Percentiles rank a stretch among this genome's conserved stretches.
phyloP scores from a whole-genome alignment of 495 filamentous ascomycete species.

The Aspergillus mulundensis region DNA sequence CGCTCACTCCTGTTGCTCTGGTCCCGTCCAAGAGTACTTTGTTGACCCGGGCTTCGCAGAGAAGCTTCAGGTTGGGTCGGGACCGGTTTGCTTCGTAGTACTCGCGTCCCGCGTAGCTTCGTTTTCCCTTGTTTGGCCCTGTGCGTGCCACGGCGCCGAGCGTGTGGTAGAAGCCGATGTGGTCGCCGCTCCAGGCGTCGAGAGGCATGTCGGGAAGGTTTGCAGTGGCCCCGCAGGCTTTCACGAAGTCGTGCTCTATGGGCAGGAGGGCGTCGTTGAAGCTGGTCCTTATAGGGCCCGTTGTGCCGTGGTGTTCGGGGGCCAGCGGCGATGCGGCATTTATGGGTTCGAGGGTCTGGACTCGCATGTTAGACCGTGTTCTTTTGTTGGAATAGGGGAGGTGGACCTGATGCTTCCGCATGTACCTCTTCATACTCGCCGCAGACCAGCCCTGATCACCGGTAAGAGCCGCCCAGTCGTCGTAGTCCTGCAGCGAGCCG shows the following conservation, averaged over 20 bases:
- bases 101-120: conserved; percentile 47
- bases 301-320: conserved; percentile 23
- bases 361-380: too few relatives aligned
- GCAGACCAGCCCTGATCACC: conserved; percentile 35
- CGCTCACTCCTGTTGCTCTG: conserved; percentile 33
- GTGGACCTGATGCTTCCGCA: conserved; percentile 22
- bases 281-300: conserved; percentile 28
- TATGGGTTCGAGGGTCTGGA: conserved; percentile 15
- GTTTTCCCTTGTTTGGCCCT: conserved; percentile 37
- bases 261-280: conserved; percentile 26
- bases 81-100: conserved; percentile 21
- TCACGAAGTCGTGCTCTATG: conserved; percentile 23
- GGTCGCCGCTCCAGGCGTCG: conserved; percentile 34
- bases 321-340: background rate
- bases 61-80: conserved; percentile 26
- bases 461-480: conserved; percentile 46
- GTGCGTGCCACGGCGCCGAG: conserved; percentile 39
- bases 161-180: conserved; percentile 31
- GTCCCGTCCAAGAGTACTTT: conserved; percentile 21
- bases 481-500: conserved; percentile 34
- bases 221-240: conserved; percentile 21
- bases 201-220: conserved; percentile 18
- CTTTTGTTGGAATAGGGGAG: background rate
- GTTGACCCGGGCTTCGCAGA: conserved; percentile 28
- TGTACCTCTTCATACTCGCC: conserved; percentile 28